A percentile compares a stretch with the other conserved stretches of the same genome.
Evolutionary conservation across 139 green algal genomes (phyloP).

Genomic region (Chlamydomonas schloesseri): DNA sequence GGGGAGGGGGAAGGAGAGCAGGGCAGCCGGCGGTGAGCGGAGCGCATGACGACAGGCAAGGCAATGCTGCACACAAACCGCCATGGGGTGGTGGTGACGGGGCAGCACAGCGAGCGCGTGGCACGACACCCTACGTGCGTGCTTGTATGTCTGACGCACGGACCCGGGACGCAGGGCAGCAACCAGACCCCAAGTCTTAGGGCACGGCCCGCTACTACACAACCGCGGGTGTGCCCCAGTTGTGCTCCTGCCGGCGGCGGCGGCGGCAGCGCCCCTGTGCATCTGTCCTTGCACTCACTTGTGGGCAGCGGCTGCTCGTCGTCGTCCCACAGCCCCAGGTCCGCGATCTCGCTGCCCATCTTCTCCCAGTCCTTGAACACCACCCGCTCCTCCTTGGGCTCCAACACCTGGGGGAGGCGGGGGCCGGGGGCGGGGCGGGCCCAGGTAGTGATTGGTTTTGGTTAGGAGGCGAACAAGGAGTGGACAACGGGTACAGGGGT

Average conservation of each 20-base stretch:
- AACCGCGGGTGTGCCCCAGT: neutral
- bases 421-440: neutral
- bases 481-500: too few relatives aligned
- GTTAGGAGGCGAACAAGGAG: too few relatives aligned
- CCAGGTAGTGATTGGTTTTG: neutral
- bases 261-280: too few relatives aligned
- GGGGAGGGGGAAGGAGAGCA: neutral
- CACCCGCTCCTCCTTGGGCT: slow-evolving; percentile 65
- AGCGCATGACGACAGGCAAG: too few relatives aligned
- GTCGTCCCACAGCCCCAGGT: slow-evolving; percentile 64
- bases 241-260: neutral
- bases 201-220: neutral
- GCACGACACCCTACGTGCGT: too few relatives aligned
- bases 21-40: neutral
- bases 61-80: too few relatives aligned
- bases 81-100: too few relatives aligned
- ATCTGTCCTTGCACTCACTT: slow-evolving; percentile 39
- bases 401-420: slow-evolving; percentile 57
- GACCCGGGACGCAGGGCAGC: too few relatives aligned
- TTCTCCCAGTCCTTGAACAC: slow-evolving; percentile 72
- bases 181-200: neutral
- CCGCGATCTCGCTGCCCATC: slow-evolving; percentile 62
- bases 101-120: too few relatives aligned
- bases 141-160: too few relatives aligned
- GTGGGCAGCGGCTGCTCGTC: slow-evolving; percentile 72